Evolutionary conservation across 1,284 basidiomycete genomes (phyloP).

Genomic region (Clitocybe nebularis): DNA sequence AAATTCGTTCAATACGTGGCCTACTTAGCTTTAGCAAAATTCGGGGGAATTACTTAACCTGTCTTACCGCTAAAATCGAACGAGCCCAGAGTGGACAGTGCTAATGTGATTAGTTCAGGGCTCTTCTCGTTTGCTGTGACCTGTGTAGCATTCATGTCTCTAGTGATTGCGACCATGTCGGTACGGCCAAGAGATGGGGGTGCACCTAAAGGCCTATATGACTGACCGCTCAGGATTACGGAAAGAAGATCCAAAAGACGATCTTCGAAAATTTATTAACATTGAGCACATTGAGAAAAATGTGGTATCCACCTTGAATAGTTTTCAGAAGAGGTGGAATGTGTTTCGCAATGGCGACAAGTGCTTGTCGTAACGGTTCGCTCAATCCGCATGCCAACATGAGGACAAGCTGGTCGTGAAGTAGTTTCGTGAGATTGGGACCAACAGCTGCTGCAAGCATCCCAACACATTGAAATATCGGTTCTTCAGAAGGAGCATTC

Average conservation of each 20-base stretch:
- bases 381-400: constrained; percentile 97
- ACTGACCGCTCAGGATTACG: constrained; percentile 74
- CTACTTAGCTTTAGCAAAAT: constrained; percentile 32
- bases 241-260: constrained; percentile 85
- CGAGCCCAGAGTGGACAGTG: constrained; percentile 83
- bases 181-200: constrained; percentile 52
- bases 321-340: constrained; percentile 91
- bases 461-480: constrained; percentile 97
- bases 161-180: constrained; percentile 47
- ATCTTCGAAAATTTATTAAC: constrained; percentile 43
- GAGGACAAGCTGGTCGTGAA: constrained; percentile 95
- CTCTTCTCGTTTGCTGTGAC: constrained; percentile 52
- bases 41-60: background rate
- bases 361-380: constrained; percentile 83
- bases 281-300: constrained; percentile 3
- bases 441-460: constrained; percentile 96
- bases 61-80: constrained; percentile 90
- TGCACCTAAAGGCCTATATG: constrained; percentile 84
- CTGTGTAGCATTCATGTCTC: constrained; percentile 62
- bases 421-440: constrained; percentile 90
- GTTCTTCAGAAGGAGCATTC: constrained; percentile 90
- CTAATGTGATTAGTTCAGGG: constrained; percentile 80
- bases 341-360: constrained; percentile 83
- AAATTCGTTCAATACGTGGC: constrained; percentile 95
- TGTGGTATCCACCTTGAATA: constrained; percentile 83